phyloP scores from a whole-genome alignment of 805 yeast species.

The Yarrowia alimentaria region DNA sequence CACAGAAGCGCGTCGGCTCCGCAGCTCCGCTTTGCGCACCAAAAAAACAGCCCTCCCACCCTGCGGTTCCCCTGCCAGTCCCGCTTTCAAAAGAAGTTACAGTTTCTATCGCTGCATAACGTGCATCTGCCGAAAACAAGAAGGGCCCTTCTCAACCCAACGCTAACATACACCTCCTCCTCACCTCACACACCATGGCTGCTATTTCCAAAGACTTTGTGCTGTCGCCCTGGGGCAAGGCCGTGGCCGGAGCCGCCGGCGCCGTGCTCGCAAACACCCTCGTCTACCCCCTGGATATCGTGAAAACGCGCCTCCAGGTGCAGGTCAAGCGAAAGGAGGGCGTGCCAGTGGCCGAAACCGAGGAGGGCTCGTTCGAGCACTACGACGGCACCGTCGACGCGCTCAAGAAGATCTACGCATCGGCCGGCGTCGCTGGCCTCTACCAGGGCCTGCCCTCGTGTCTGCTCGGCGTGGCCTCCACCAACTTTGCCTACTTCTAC shows the following conservation, averaged over 20 bases:
- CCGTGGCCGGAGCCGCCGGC: constrained; percentile 79
- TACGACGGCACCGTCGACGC: constrained; percentile 66
- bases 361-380: constrained; percentile 32
- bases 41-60: background rate
- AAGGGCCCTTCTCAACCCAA: constrained; percentile 25
- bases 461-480: constrained; percentile 67
- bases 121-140: constrained; percentile 27
- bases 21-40: too few relatives aligned
- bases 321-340: constrained; percentile 43
- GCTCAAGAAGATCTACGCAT: constrained; percentile 51
- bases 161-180: constrained; percentile 7
- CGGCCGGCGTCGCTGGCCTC: constrained; percentile 64
- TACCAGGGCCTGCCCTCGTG: constrained; percentile 72
- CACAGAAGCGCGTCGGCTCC: too few relatives aligned
- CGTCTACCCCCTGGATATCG: constrained; percentile 77
- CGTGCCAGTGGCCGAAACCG: constrained; percentile 9
- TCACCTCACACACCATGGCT: constrained; percentile 17
- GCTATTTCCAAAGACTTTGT: constrained; percentile 27
- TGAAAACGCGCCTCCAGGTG: constrained; percentile 74
- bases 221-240: constrained; percentile 67
- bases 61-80: constrained; percentile 17
- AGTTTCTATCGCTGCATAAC: constrained; percentile 26
- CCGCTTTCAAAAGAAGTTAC: constrained; percentile 9
- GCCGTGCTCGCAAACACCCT: constrained; percentile 74
- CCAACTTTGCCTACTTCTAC: constrained; percentile 79